A percentile compares a stretch with the other conserved stretches of the same genome.
These are phyloP conservation scores for Plasmodium coatneyi DNA, from an alignment of 169 alveolate genomes.

Conservation along the genomic window DNA sequence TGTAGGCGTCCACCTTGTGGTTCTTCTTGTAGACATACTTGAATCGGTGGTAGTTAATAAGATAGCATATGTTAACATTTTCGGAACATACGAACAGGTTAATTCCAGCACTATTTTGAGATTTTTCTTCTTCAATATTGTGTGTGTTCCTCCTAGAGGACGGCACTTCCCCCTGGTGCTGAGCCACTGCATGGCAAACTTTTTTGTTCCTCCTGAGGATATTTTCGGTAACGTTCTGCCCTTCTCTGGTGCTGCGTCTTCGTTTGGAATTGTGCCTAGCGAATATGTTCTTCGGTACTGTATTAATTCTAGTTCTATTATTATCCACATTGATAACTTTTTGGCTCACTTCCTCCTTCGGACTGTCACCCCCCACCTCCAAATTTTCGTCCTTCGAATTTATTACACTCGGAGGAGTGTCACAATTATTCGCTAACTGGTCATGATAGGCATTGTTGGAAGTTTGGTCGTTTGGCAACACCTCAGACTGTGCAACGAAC, in stretches of 20 bases:
- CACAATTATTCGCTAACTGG: neutral
- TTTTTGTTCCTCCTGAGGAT: neutral
- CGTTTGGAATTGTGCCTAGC: neutral
- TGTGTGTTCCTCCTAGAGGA: neutral
- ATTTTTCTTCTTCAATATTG: neutral
- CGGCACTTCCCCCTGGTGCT: neutral
- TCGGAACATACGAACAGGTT: slow-evolving; percentile 25
- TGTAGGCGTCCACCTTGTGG: slow-evolving; percentile 46
- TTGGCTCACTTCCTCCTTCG: neutral
- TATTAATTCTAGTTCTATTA: neutral
- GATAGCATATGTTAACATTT: slow-evolving; percentile 71
- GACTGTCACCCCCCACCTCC: neutral
- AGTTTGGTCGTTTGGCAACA: neutral
- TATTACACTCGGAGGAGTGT: neutral
- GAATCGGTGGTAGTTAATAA: slow-evolving; percentile 55
- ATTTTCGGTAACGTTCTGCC: neutral
- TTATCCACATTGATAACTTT: neutral
- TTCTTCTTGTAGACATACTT: slow-evolving; percentile 43
- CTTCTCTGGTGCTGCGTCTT: neutral
- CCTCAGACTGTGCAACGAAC: neutral
- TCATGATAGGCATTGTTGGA: neutral
- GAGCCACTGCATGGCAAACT: neutral
- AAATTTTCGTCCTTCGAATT: neutral
- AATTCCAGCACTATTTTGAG: neutral
- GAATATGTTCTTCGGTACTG: neutral